Evolutionary conservation across 192 early-diverging fungal species (phyloP).

Genomic region (Backusella tarrabulga): DNA sequence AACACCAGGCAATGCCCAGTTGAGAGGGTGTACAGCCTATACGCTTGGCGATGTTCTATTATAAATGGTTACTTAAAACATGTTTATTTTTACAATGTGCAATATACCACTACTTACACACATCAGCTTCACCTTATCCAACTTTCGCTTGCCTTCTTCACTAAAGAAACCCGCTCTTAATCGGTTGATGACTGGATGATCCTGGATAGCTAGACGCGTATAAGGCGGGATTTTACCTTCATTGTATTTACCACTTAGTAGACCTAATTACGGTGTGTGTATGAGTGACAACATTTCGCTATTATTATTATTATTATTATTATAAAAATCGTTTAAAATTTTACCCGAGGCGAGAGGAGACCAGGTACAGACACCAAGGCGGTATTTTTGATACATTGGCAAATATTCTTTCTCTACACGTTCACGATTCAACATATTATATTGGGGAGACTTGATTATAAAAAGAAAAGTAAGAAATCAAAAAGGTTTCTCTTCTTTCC

Average conservation of each 20-base stretch:
- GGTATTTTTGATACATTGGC: constrained; percentile 65
- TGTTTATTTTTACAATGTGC: too few species aligned
- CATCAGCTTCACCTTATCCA: constrained; percentile 59
- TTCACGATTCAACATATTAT: constrained; percentile 85
- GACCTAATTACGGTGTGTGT: neutral
- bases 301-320: too few species aligned
- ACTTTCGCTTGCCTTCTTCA: constrained; percentile 66
- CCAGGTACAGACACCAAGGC: constrained; percentile 75
- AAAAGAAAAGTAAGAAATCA: neutral
- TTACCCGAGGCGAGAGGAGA: constrained; percentile 72
- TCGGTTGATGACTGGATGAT: constrained; percentile 56
- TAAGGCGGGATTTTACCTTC: constrained; percentile 58
- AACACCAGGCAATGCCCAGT: constrained; percentile 72
- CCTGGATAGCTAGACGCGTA: constrained; percentile 63
- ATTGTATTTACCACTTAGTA: constrained; percentile 74
- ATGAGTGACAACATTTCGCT: too few species aligned
- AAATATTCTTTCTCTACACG: constrained; percentile 72
- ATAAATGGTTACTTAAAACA: too few species aligned
- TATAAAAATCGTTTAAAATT: neutral
- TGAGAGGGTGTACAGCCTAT: constrained; percentile 62
- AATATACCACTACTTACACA: constrained; percentile 34
- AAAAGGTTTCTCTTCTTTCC: neutral
- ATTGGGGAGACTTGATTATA: constrained; percentile 66
- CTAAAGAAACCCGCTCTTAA: constrained; percentile 51
- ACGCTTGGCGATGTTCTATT: constrained; percentile 58